Evolutionary conservation across 2,329 filamentous ascomycete genomes (phyloP).

Genomic region (Paraphaeosphaeria sporulosa): DNA sequence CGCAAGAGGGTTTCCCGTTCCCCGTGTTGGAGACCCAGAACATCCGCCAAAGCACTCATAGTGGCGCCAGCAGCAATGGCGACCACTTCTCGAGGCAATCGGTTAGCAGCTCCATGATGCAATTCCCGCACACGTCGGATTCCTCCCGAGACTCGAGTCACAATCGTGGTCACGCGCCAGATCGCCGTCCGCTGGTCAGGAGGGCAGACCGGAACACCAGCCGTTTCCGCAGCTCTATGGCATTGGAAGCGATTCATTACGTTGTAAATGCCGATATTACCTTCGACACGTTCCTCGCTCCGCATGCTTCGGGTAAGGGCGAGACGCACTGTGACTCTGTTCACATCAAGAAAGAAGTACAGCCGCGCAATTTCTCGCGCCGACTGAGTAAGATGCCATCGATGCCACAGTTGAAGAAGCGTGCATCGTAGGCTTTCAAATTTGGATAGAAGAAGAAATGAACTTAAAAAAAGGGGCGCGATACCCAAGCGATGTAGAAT

Average conservation of each 20-base stretch:
- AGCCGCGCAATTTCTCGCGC: background rate
- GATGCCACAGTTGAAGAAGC: slow-evolving; percentile 10
- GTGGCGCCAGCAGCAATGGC: slow-evolving; percentile 17
- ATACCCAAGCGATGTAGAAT: too few relatives aligned
- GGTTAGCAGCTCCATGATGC: background rate
- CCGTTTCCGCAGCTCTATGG: slow-evolving; percentile 24
- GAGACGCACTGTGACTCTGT: slow-evolving; percentile 26
- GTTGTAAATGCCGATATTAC: slow-evolving; percentile 25
- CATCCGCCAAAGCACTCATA: background rate
- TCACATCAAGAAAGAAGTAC: slow-evolving; percentile 19
- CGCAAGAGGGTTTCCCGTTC: background rate
- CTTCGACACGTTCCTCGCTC: slow-evolving; percentile 37
- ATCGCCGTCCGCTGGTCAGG: slow-evolving; percentile 11
- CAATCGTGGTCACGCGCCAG: slow-evolving; percentile 20
- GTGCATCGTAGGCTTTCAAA: slow-evolving; percentile 5
- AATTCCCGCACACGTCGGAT: background rate
- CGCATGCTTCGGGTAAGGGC: slow-evolving; percentile 35
- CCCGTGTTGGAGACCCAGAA: background rate
- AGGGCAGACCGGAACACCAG: slow-evolving; percentile 14
- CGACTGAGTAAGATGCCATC: slow-evolving; percentile 4
- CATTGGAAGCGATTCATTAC: slow-evolving; percentile 13
- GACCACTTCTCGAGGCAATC: slow-evolving; percentile 18
- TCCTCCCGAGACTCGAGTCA: slow-evolving; percentile 7
- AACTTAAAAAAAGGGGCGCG: too few relatives aligned
- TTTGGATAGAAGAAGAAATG: background rate